Base-by-base conservation (phyloP, 2,329 filamentous ascomycete species). In the Pseudogymnoascus sp. region DNA sequence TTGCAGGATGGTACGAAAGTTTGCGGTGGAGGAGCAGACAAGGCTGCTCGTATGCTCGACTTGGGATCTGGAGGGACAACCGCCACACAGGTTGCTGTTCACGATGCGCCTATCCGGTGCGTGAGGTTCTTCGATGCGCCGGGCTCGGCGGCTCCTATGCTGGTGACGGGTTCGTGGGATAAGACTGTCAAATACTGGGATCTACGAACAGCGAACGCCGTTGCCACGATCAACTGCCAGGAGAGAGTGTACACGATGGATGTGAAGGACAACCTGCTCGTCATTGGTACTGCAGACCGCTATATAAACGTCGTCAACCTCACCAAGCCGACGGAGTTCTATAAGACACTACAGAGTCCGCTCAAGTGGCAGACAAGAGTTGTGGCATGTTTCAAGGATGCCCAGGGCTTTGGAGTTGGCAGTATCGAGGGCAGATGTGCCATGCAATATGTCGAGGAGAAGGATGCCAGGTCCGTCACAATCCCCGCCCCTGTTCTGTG, bases 351-450 rank as follows among this genome's bases (percentile, higher is more conserved):
- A 60, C 91, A 96, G 77, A 96, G 91, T 72, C 94, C 94, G 2
- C 83, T 99, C 49, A 99, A 99, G 78, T 99, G 92, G 91, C 94
- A 99, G 81, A 99, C 94, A 1, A 83, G 93, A 63, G 91, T 95
- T 11, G 90, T 97, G 60, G 94, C 89, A 78, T 97, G 93, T 79
- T 99, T 99, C 74, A 86, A 88, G 12, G 93, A 99, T 73, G 89
- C 91, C 6, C 87, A 86, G 0, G 94, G 94, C 5, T 99, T 96
- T 72, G 94, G 94, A 0, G 90, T 99, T 60, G 94, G 94, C 62
- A 96, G 91, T 73, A 96, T 99, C 70, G 94, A 99, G 75, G 94
- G 94, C 31, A 89, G 94, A 62, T 99, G 94, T 74, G 94, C 94
- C 1, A 99, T 99, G 66, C 94, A 99, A 74, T 97, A 99, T 71